A percentile compares a stretch with the other conserved stretches of the same genome.
These are phyloP conservation scores for Sistotremastrum suecicum DNA, from an alignment of 768 basidiomycete genomes.

Conservation along the genomic window DNA sequence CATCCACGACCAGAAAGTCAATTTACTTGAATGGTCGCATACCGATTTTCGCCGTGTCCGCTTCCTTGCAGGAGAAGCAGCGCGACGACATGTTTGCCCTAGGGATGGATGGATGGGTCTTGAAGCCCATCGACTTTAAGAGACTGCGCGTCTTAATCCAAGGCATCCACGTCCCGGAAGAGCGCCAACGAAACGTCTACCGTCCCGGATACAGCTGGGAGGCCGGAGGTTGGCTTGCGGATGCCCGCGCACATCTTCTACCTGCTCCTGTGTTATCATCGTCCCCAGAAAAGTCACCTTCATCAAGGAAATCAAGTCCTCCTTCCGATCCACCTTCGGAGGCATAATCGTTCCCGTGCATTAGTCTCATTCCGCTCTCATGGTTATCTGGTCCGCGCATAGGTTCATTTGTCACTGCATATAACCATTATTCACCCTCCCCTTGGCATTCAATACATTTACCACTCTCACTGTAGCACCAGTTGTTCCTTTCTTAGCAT, in stretches of 20 bases:
- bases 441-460: no score
- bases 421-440: no score
- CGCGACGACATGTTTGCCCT: constrained; percentile 34
- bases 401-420: no score
- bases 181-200: constrained; percentile 41
- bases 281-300: no score
- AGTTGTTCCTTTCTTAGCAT: no score
- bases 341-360: no score
- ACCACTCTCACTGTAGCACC: no score
- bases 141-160: constrained; percentile 42
- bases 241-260: background rate
- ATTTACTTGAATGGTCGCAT: constrained; percentile 45
- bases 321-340: no score
- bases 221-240: constrained; percentile 41
- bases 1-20: constrained; percentile 15
- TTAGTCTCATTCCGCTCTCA: no score
- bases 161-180: constrained; percentile 39
- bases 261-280: no score
- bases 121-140: constrained; percentile 73
- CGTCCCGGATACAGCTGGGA: constrained; percentile 43
- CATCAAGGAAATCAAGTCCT: no score
- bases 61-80: constrained; percentile 48
- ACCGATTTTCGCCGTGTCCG: constrained; percentile 74
- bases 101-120: constrained; percentile 71
- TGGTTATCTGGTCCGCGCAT: no score